Evolutionary conservation across 768 basidiomycete genomes (phyloP).

Genomic region (Wakefieldia striispora): DNA sequence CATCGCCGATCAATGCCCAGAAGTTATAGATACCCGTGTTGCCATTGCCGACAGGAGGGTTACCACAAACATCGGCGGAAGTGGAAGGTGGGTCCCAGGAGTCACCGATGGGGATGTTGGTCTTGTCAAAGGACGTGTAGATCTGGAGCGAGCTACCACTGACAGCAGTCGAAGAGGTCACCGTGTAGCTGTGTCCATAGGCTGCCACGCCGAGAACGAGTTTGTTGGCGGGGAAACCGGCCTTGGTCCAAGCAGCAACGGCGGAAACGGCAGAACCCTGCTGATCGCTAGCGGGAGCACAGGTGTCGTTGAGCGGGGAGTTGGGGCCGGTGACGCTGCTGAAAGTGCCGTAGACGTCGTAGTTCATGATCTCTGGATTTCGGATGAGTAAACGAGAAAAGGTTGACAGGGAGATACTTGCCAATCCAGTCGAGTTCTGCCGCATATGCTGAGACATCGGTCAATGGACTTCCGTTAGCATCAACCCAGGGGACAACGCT

Average conservation of each 20-base stretch:
- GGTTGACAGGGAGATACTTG: conserved; percentile 23
- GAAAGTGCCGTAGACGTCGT: conserved; percentile 60
- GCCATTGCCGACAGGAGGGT: conserved; percentile 38
- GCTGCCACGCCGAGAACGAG: conserved; percentile 83
- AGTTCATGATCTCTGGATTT: conserved; percentile 64
- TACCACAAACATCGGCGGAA: conserved; percentile 59
- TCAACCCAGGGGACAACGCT: conserved; percentile 66
- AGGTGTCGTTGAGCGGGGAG: conserved; percentile 79
- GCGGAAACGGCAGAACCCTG: conserved; percentile 76
- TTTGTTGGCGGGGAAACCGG: conserved; percentile 69
- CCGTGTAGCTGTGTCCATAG: conserved; percentile 75
- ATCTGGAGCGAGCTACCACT: conserved; percentile 32
- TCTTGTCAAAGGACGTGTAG: conserved; percentile 52
- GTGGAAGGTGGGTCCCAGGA: conserved; percentile 49
- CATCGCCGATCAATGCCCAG: conserved; percentile 57
- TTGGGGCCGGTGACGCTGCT: conserved; percentile 68
- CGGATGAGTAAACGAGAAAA: conserved; percentile 5
- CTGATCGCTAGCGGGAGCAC: conserved; percentile 55
- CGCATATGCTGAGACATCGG: conserved; percentile 66
- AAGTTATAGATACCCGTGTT: conserved; percentile 58
- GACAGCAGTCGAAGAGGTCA: conserved; percentile 24
- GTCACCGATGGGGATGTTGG: conserved; percentile 49
- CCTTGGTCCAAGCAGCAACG: conserved; percentile 68
- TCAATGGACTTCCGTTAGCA: conserved; percentile 50
- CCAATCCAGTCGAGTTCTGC: conserved; percentile 71